Base-by-base conservation (phyloP, 345 rosid species). In the Syzygium grande region DNA sequence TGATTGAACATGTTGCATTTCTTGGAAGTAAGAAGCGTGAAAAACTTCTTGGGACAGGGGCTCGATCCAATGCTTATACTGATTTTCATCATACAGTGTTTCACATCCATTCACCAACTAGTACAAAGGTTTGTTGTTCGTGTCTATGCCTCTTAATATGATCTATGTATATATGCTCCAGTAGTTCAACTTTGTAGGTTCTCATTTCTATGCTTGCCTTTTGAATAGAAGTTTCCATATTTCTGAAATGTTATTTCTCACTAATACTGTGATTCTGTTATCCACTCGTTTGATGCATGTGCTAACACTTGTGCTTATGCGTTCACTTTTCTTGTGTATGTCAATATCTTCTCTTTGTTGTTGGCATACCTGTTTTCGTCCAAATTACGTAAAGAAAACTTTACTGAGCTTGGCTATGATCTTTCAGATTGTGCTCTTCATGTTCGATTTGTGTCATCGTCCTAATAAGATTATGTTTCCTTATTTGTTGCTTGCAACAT, bases 11-110 rank as follows among this genome's bases (percentile, higher is more conserved):
- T 89, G 98, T 98, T 49, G 98, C 99, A 87, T 97, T 98, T 87
- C 97, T 96, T 87, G 99, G 99, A 93, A 98, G 99, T 89, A 98
- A 97, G 94, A 96, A 98, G 88, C 98, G 99, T 51, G 99, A 98
- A 90, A 98, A 98, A 90, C 97, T 98, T 92, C 99, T 98, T 84
- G 98, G 99, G 51, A 96, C 99, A 85, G 99, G 99, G 49, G 99
- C 99, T 52, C 95, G 98, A 79, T 98, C 99, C 85, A 98, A 98
- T 92, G 99, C 99, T 73, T 98, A 98, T 94, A 98, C 99, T 55
- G 99, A 98, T 94, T 98, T 98, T 92, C 99, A 97, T 91, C 99
- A 98, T 89, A 98, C 99, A 68, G 99, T 98, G 83, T 98, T 98
- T 93, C 99, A 98, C 93, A 96, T 98, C 87, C 99, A 98, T 93